These are phyloP conservation scores for rapeseed (Brassica napus) DNA, from an alignment of 345 rosid genomes.

Conservation along the genomic window Da-Ae NC_063447.1:1843001-1843500, in stretches of 20 bases:
- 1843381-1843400: neutral
- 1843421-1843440: neutral
- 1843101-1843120: constrained; percentile 27
- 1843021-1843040: constrained; percentile 11
- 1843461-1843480: constrained; percentile 58
- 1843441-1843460: constrained; percentile 78
- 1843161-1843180: neutral
- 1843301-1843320: neutral
- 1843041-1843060: constrained; percentile 45
- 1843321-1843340: neutral
- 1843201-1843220: constrained; percentile 22
- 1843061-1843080: constrained; percentile 58
- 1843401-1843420: neutral
- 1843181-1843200: neutral
- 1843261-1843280: constrained; percentile 47
- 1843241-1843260: constrained; percentile 54
- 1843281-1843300: constrained; percentile 42
- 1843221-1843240: constrained; percentile 52
- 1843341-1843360: neutral
- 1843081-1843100: constrained; percentile 61
- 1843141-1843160: constrained; percentile 8
- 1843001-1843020: neutral
- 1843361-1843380: neutral
- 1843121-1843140: neutral
- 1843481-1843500: constrained; percentile 47